Base-by-base conservation (phyloP, 2,329 filamentous ascomycete genomes). In the Ascosphaera acerosa region DNA sequence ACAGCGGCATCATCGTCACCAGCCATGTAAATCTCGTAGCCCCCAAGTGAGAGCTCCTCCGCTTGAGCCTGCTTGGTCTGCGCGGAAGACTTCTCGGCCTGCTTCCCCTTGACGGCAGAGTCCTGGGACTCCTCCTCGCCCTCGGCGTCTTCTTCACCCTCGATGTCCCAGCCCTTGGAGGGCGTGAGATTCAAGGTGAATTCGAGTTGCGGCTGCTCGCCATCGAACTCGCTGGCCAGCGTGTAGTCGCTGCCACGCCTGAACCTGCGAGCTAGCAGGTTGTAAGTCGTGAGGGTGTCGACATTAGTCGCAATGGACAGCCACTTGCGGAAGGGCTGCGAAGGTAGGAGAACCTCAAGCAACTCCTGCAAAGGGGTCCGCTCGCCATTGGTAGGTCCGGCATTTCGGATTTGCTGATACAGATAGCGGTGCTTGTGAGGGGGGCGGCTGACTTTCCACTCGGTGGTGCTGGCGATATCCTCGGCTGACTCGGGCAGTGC, bases 371-470 rank as follows among this genome's bases (percentile, higher is more conserved):
- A 62, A 0, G 77, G 55, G 3, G 38, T 35, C 35, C 50, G 40
- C 41, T 44, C 31, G 39, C 44, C 35, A 44, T 48, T 26, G 34
- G 50, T 37, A 30, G 51, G 38, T 32, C 53, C 7, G 4, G 40
- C 39, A 3, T 36, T 31, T 9, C 40, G 37, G 18, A 55, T 50
- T 41, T 80, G 70, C 36, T 77, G 64, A 52, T 87, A 97, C 2
- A 91, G 59, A 49, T 75, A 97, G 10, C 82, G 76, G 47, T 92
- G 81, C 57, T 97, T 97, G 55, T 97, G 82, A 1, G 87, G 87
- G 23, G 87, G 87, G 18, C 68, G 65, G 4, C 87, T 77, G 6
- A 89, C 74, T 36, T 62, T 66, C 76, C 77, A 87, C 0, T 55
- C 53, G 26, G 58, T 64, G 37, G 54, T 54, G 29, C 59, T 59